Percentiles rank a stretch among this genome's conserved stretches.
These are phyloP conservation scores for Lactarius psammicola DNA, from an alignment of 768 basidiomycete species.

Conservation along the genomic window DNA sequence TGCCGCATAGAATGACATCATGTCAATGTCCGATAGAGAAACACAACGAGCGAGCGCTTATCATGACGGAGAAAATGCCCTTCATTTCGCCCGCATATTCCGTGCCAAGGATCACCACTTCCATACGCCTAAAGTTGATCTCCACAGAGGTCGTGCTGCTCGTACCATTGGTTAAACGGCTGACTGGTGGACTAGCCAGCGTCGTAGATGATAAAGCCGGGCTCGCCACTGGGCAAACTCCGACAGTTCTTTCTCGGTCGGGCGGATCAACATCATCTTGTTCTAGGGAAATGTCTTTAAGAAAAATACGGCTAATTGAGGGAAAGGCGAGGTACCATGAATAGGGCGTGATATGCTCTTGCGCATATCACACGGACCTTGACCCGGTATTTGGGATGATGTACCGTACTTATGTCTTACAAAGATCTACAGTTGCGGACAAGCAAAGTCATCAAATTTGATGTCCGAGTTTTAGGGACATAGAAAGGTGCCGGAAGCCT, in stretches of 20 bases:
- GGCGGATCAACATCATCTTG: constrained; percentile 99
- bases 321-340: constrained; percentile 72
- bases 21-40: constrained; percentile 14
- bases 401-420: background rate
- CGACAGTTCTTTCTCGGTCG: constrained; percentile 89
- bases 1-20: constrained; percentile 53
- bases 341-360: constrained; percentile 96
- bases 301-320: constrained; percentile 7
- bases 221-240: constrained; percentile 96
- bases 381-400: constrained; percentile 87
- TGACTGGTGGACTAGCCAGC: constrained; percentile 99
- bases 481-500: too few relatives aligned
- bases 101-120: constrained; percentile 99
- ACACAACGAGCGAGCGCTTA: constrained; percentile 33
- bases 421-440: constrained; percentile 5
- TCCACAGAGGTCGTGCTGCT: constrained; percentile 98
- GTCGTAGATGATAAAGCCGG: constrained; percentile 99
- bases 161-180: constrained; percentile 99
- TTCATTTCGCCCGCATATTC: constrained; percentile 99
- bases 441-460: too few relatives aligned
- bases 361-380: constrained; percentile 99
- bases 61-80: constrained; percentile 99
- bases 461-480: too few relatives aligned
- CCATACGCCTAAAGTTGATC: constrained; percentile 99
- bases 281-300: constrained; percentile 50